Base-by-base conservation (phyloP, 768 basidiomycete species). In the Phlegmacium glaucopus region DNA sequence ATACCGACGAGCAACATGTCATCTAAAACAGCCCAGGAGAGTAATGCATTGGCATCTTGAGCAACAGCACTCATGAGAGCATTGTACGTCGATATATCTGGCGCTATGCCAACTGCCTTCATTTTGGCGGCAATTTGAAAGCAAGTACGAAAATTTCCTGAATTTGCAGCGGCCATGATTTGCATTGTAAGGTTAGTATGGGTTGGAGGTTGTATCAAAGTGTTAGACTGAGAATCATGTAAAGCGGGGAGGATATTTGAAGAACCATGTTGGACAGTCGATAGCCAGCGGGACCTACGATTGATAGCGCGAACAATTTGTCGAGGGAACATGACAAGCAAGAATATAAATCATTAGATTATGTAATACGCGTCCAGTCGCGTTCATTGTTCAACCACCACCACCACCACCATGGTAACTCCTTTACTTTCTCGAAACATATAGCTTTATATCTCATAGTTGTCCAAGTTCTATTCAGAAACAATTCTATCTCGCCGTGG, bases 401-500 rank as follows among this genome's bases (percentile, higher is more conserved):
- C 47, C 32, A 40, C 47, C 38, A 49, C 53, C 48, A 53, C 48
- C 57, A 61, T 61, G 59, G 59, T 61, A 41, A 44, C 51, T 51
- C 8, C 43, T 26, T 15, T 30, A 44, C 30, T 17, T 27, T 22
- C 37, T 13, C 35, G 28, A 34, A 30, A 16, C 40, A 9, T 13
- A 48, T 30, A 11, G n/a, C n/a, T n/a, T n/a, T n/a, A n/a, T n/a
- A n/a, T 37, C 16, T 26, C 17, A n/a, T 10, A 22, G 18, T 32
- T n/a, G 18, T 38, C 42, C 16, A 29, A 90, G 90, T 94, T 94
- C 66, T 94, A 91, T 64, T 93, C 92, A 42, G 93, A 96, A 64
- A 85, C 91, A 29, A 92, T 98, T 67, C 78, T 96, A 55, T 91
- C 92, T 39, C 87, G 93, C 58, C 86, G 92, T 47, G 94, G 95